A percentile compares a stretch with the other conserved stretches of the same genome.
Conservation (phyloP, 1,139 yeast species). For the Hyphopichia wangnamkhiaoensis region DNA sequence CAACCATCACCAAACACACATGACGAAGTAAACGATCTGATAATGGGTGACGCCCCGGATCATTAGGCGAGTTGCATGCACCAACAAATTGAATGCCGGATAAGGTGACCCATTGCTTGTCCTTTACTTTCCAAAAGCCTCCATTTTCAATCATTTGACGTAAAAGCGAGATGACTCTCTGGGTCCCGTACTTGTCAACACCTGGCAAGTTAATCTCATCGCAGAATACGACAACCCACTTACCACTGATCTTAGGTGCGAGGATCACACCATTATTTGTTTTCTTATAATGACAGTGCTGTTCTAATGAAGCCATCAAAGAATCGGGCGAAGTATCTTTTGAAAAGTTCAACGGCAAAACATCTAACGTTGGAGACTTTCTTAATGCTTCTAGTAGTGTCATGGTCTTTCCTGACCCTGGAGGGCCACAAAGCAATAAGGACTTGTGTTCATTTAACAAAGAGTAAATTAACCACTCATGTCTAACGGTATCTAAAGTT, state of each 20-base stretch:
- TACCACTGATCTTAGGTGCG: constrained; percentile 62
- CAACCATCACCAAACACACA: constrained; percentile 68
- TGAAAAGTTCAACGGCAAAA: constrained; percentile 77
- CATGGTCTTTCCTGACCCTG: constrained; percentile 98
- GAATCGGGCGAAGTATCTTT: constrained; percentile 73
- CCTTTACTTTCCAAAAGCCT: constrained; percentile 75
- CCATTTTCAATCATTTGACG: constrained; percentile 72
- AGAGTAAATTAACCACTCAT: constrained; percentile 61
- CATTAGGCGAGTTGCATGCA: constrained; percentile 90
- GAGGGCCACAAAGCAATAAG: constrained; percentile 87
- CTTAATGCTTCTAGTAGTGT: constrained; percentile 71
- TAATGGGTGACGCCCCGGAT: constrained; percentile 68
- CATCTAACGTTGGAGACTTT: constrained; percentile 55
- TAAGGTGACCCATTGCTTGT: constrained; percentile 67
- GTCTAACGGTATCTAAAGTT: constrained; percentile 74
- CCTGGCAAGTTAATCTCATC: constrained; percentile 90
- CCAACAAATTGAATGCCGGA: constrained; percentile 80
- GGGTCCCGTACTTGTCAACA: constrained; percentile 74
- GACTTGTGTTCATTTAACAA: constrained; percentile 61
- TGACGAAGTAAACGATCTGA: constrained; percentile 71
- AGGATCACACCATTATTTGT: constrained; percentile 54
- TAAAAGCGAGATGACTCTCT: constrained; percentile 69
- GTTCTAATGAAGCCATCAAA: constrained; percentile 67
- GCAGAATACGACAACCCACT: constrained; percentile 83
- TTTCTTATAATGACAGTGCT: constrained; percentile 64